These are phyloP conservation scores for Plasmodium knowlesi DNA, from an alignment of 169 alveolate genomes.

Conservation along the genomic window DNA sequence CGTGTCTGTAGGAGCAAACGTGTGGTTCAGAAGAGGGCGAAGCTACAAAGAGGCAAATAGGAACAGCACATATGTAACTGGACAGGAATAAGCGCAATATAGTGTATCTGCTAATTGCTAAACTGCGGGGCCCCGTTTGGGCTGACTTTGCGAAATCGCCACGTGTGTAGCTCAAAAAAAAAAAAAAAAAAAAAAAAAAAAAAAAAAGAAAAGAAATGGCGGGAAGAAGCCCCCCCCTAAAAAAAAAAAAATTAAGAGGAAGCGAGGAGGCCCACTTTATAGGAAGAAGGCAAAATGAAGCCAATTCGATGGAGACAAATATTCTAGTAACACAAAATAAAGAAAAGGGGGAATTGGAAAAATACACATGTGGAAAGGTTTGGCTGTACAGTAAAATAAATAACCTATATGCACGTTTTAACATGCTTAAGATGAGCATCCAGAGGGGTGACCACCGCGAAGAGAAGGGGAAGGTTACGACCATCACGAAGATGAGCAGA, in stretches of 20 bases:
- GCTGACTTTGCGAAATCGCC: not conserved
- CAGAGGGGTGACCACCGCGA: not conserved
- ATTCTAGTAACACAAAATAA: not conserved
- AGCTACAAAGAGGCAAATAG: not conserved
- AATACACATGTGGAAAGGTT: not conserved
- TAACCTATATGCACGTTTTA: slow-evolving; percentile 3
- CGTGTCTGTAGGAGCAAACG: not conserved
- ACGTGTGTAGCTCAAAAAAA: not conserved
- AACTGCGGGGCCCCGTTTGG: not conserved
- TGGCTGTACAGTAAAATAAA: slow-evolving; percentile 42
- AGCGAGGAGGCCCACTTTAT: not conserved
- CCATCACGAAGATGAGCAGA: not conserved
- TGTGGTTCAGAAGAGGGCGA: not conserved
- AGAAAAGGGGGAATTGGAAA: not conserved
- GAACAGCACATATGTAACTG: not conserved
- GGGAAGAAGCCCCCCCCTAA: not conserved
- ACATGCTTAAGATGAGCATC: not conserved
- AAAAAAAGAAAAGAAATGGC: not conserved
- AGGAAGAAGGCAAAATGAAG: not conserved
- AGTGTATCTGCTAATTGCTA: not conserved
- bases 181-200: not conserved
- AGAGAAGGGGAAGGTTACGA: not conserved
- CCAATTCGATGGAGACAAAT: not conserved
- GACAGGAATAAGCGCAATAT: too few species aligned
- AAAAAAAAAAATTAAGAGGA: slow-evolving; percentile 9